Base-by-base conservation (phyloP, 768 basidiomycete genomes). In the Austroboletus eburneus region DNA sequence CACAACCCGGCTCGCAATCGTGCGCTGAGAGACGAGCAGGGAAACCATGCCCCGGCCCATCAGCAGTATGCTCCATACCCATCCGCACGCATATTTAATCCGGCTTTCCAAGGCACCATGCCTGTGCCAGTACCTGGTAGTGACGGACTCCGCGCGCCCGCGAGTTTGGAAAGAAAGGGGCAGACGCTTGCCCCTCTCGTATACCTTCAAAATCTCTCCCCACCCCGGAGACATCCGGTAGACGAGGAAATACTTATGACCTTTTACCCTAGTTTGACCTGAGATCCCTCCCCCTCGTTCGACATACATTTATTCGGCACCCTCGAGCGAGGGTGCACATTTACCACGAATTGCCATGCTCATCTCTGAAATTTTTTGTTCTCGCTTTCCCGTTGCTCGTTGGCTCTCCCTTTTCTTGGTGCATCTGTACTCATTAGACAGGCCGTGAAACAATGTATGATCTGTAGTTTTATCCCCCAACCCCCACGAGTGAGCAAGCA, bases 191-290 rank as follows among this genome's bases (percentile, higher is more conserved):
- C 83, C 3, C 85, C 85, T 18, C 66, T 87, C 14, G 71, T 78
- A 24, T 85, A 83, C 59, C 72, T 85, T 17, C 73, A 78, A 61
- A 78, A 71, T 21, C 72, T 77, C 12, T 73, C 82, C 16, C 81
- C 80, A 14, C 76, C 75, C 16, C 75, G 77, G 43, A 77, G 86
- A 39, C 85, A 87, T 59, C 81, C 83, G 3, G 61, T 83, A 43
- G 86, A 88, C 58, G 83, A 87, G 62, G 75, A 79, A 59, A 80
- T 81, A 6, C 69, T 88, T 41, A 83, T 83, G 73, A 76, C 77
- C 2, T 77, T 83, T 51, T 65, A 56, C 33, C 64, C 73, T 47
- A 63, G 57, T 16, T 32, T 64, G 46, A 55, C 59, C 37, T 65
- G 54, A 69, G 38, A 51, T 32, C 16, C 57, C 36, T 46, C 30